Evolutionary conservation across 176 grass and related monocot species (phyloP), one percentile per base, ranked within the genome.

Genomic region (Carex parvula): DNA sequence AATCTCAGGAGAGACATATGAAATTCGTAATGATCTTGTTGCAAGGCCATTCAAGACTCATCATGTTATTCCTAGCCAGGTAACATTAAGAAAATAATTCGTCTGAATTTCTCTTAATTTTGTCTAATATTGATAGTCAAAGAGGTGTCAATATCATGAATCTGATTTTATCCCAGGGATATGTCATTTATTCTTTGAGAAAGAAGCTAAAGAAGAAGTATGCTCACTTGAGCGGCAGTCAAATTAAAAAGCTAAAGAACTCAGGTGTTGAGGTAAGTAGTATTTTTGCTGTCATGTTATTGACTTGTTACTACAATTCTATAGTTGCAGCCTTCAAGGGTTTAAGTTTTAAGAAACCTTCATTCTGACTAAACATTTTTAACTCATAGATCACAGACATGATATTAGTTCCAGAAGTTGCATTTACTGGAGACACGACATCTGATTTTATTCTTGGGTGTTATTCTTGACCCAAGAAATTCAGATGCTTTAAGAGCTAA

Each of bases 401-500:
- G 14, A 88, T 99, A 85, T 87, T 99, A 78, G 91, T 83, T 79
- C 96, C 90, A 72, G 96, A 99, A 89, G 88, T 99, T 86, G 96
- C 89, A n/a, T 95, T 99, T 81, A 95, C 93, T 0, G 89, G 93
- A 88, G 96, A 99, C 72, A 95, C 91, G 26, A 93, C 87, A 64
- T 92, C 89, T 74, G 96, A 99, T 89, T 99, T 99, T 93, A 94
- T 99, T 85, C 70, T 89, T n/a, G n/a, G n/a, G n/a, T n/a, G n/a
- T n/a, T n/a, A n/a, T n/a, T n/a, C n/a, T n/a, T 81, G 91, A 99
- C 50, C 93, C 93, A 81, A 81, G 81, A 85, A 99, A 95, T 95
- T 90, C 96, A 30, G 96, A 99, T 92, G 96, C 87, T 13, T 46
- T 99, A 70, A 95, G 96, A 90, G 96, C 93, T 80, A 99, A 95